A percentile compares a stretch with the other conserved stretches of the same genome.
Evolutionary conservation across 306 rosid genomes (phyloP).

Genomic region (Sicyos edulis): DNA sequence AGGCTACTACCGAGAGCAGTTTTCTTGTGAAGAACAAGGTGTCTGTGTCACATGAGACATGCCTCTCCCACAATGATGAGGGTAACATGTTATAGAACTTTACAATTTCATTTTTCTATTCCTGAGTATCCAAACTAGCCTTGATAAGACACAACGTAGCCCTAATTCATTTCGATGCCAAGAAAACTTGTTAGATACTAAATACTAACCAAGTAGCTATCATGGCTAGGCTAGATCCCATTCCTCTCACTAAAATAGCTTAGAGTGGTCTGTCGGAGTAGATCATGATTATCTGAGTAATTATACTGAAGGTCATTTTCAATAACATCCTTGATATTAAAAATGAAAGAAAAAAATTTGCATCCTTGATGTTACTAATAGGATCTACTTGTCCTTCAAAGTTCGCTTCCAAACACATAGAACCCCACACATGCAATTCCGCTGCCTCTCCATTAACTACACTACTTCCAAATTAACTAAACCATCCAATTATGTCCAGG

Average conservation of each 20-base stretch:
- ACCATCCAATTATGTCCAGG: neutral
- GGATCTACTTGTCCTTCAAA: neutral
- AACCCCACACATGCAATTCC: slow-evolving; percentile 1
- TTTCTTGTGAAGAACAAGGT: neutral
- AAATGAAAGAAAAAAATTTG: too few relatives aligned
- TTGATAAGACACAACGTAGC: neutral
- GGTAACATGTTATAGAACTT: neutral
- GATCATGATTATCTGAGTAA: neutral
- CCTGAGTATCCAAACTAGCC: neutral
- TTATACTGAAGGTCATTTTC: neutral
- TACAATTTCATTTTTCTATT: too few relatives aligned
- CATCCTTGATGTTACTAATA: neutral
- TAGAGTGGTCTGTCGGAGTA: neutral
- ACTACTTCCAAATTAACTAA: neutral
- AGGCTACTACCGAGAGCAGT: neutral
- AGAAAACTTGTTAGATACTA: neutral
- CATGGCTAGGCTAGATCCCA: neutral
- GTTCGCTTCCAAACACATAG: neutral
- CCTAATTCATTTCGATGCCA: neutral
- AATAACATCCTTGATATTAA: neutral
- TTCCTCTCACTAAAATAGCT: neutral
- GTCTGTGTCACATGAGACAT: neutral
- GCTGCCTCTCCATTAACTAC: neutral
- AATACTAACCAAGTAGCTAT: neutral
- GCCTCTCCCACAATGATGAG: neutral